Evolutionary conservation across 805 yeast genomes (phyloP), one percentile per base, ranked within the genome.

Genomic region (Nakazawaea siamensis): DNA sequence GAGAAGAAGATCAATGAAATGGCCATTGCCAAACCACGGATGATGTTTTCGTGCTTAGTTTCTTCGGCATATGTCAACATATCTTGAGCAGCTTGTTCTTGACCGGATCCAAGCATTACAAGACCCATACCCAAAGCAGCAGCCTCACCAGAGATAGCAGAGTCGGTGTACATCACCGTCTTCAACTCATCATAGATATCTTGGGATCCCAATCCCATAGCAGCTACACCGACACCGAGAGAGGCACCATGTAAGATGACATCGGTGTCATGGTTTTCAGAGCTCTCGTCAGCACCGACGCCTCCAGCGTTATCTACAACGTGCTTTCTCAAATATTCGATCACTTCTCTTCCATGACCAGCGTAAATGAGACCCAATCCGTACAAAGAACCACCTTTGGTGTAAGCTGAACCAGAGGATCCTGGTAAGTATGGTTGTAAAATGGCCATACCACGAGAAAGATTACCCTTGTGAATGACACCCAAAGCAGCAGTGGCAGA

Each of bases 401-500:
- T 83, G 57, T 86, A 92, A 33, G 85, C 78, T 16, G 94, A 79
- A 12, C 86, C 80, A 9, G 81, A 67, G 17, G 63, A 61, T 4
- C 90, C 90, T 26, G 97, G 96, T 41, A 92, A 69, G 53, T 92
- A 92, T 15, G 97, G 97, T 45, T 80, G 80, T 54, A 92, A 70
- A 33, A 90, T 76, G 44, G 79, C 73, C 53, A 78, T 77, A 35
- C 97, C 98, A 54, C 87, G 95, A 0, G 94, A 73, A 39, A 92
- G 68, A 57, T 90, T 90, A 35, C 98, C 97, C 52, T 81, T 83
- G 56, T 92, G 97, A 46, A 92, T 88, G 20, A 90, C 97, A 54
- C 98, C 98, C 42, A 92, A 65, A 11, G 97, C 97, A 7, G 97
- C 97, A 11, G 97, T 90, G 2, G 97, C 97, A 0, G 95, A 78